Conservation (phyloP, 176 grass and related monocot genomes). For the maize (Zea mays) region Zm-B73-REFERENCE-NAM-5.0 NC_050096.1:194880001-194880500, state of each 20-base stretch:
- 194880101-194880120: constrained; percentile 96
- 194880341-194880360: constrained; percentile 13
- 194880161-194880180: neutral
- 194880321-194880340: constrained; percentile 11
- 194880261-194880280: constrained; percentile 19
- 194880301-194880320: constrained; percentile 23
- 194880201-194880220: neutral
- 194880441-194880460: constrained; percentile 84
- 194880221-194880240: constrained; percentile 19
- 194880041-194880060: constrained; percentile 92
- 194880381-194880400: constrained; percentile 31
- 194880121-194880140: constrained; percentile 50
- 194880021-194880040: constrained; percentile 53
- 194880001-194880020: constrained; percentile 45
- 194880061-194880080: constrained; percentile 94
- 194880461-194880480: constrained; percentile 68
- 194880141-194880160: constrained; percentile 39
- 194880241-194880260: neutral
- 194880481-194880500: constrained; percentile 88
- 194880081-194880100: constrained; percentile 85
- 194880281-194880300: constrained; percentile 1
- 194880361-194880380: constrained; percentile 29
- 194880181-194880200: neutral
- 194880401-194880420: constrained; percentile 89
- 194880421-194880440: constrained; percentile 70